Evolutionary conservation across 257 asterid species (phyloP), one percentile per base, ranked within the genome.

Genomic region (Scutellaria baicalensis): DNA sequence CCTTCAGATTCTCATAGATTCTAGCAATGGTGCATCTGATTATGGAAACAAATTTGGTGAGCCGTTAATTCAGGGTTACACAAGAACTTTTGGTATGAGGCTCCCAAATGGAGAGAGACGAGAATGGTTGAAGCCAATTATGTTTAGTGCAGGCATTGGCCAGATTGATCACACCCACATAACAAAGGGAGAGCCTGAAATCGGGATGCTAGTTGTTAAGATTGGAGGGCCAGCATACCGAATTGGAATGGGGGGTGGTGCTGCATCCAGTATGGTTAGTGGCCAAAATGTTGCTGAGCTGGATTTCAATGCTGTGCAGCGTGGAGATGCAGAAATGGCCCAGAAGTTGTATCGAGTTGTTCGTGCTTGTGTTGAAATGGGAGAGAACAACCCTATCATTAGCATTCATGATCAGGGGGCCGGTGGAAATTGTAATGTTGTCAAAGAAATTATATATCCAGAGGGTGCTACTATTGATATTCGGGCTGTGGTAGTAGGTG

Each of bases 191-290:
- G 97, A 89, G 71, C 95, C 99, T 5, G 97, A 89, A 63, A 56
- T 93, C 33, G 99, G 99, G 48, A 93, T 93, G 99, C 45, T 93
- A 33, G 99, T 93, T 68, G 97, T 89, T 44, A 89, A 91, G 93
- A 91, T 93, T 75, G 97, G 99, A 63, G 97, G 99, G 48, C 97
- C 97, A 4, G 96, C 97, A 4, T 91, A 93, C 76, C 96, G 95
- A 62, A 91, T 91, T 69, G 99, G 97, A 47, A 91, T 93, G 99
- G 97, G 97, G 8, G 96, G 97, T 67, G 97, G 99, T 74, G 99
- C 99, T 73, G 97, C 99, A 10, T 93, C 99, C 56, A 93, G 96
- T 83, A 93, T 93, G 99, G 99, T 91, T 52, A 93, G 99, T 76
- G 99, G 99, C 55, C 99, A 93, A 77, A 93, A 93, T 44, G 88